A percentile compares a stretch with the other conserved stretches of the same genome.
Evolutionary conservation across 2,329 filamentous ascomycete genomes (phyloP).

Genomic region (Hymenoscyphus infarciens): DNA sequence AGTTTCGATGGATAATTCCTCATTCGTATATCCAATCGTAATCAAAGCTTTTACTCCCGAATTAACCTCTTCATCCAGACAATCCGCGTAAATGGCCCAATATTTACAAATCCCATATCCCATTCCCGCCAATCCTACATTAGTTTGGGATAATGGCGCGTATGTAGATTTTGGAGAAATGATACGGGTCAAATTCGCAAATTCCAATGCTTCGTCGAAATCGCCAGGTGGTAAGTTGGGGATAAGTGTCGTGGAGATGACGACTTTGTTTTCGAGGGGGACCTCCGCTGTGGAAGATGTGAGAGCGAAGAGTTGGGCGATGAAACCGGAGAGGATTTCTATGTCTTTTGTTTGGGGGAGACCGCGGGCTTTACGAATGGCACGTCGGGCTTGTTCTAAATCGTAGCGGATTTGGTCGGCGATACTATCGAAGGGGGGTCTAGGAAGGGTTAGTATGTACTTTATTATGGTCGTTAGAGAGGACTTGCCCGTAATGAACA

Average conservation of each 20-base stretch:
- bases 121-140: conserved; percentile 15
- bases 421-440: conserved; percentile 15
- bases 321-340: neutral
- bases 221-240: conserved; percentile 15
- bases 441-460: neutral
- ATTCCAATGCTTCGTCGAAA: conserved; percentile 10
- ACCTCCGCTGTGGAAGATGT: neutral
- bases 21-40: conserved; percentile 10
- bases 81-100: conserved; percentile 12
- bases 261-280: neutral
- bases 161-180: conserved; percentile 1
- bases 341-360: conserved; percentile 18
- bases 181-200: conserved; percentile 5
- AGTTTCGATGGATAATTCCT: conserved; percentile 10
- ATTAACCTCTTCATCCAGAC: conserved; percentile 11
- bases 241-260: conserved; percentile 2
- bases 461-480: neutral
- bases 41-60: neutral
- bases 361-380: conserved; percentile 9
- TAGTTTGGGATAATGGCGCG: neutral
- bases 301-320: conserved; percentile 1
- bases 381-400: conserved; percentile 15
- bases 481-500: conserved; percentile 8
- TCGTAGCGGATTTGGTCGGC: conserved; percentile 10
- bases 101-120: conserved; percentile 18